phyloP scores from a whole-genome alignment of 306 rosid species.

The Fragaria iinumae region DNA sequence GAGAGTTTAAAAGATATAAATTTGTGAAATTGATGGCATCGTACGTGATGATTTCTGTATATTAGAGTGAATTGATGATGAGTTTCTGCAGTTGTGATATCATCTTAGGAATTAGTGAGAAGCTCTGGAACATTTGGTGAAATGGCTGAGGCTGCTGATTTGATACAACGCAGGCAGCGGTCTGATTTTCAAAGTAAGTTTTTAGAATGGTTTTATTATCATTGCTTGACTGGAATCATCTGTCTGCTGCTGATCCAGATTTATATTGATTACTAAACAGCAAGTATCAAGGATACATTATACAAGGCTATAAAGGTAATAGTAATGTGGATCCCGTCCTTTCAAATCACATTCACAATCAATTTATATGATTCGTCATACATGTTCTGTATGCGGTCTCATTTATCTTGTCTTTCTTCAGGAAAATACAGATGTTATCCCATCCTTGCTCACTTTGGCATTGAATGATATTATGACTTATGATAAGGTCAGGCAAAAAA shows the following conservation, averaged over 20 bases:
- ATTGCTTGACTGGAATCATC: conserved; percentile 16
- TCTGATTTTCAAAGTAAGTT: conserved; percentile 80
- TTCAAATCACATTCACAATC: neutral
- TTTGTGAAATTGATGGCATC: neutral
- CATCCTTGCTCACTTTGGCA: conserved; percentile 71
- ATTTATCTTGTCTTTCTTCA: conserved; percentile 27
- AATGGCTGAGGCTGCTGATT: conserved; percentile 81
- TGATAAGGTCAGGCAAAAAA: conserved; percentile 68
- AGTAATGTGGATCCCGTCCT: neutral
- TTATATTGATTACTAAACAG: conserved; percentile 45
- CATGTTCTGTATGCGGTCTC: neutral
- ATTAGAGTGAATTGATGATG: conserved; percentile 64
- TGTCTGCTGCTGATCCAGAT: conserved; percentile 18
- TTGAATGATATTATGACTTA: conserved; percentile 82
- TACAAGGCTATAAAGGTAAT: conserved; percentile 58
- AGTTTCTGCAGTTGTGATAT: conserved; percentile 64
- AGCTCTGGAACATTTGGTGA: conserved; percentile 52
- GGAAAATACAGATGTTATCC: conserved; percentile 68
- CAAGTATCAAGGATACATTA: conserved; percentile 65
- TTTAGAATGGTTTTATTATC: conserved; percentile 18
- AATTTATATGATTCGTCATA: neutral
- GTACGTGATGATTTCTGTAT: conserved; percentile 6
- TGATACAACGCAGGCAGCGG: conserved; percentile 85
- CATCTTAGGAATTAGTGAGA: conserved; percentile 63
- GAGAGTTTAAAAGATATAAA: neutral